These are phyloP conservation scores for Mucor saturninus DNA, from an alignment of 371 early-diverging fungal genomes.

Conservation along the genomic window DNA sequence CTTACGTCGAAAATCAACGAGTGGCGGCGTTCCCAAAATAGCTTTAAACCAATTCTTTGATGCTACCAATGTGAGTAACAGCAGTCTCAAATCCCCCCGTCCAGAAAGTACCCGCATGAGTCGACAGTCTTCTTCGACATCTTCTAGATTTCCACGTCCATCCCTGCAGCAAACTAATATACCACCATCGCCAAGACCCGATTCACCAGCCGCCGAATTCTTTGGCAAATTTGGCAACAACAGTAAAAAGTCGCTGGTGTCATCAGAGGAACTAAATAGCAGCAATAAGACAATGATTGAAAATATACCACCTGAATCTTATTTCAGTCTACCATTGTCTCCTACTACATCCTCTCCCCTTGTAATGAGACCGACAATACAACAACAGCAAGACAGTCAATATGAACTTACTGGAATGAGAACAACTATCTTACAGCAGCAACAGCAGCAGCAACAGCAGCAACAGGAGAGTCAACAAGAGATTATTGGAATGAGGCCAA, in stretches of 20 bases:
- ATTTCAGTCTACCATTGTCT: slow-evolving; percentile 17
- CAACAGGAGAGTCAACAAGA: not conserved
- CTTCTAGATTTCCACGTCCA: slow-evolving; percentile 14
- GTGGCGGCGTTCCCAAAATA: slow-evolving; percentile 5
- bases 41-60: slow-evolving; percentile 18
- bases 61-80: not conserved
- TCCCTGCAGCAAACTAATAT: slow-evolving; percentile 15
- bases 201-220: slow-evolving; percentile 12
- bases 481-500: not conserved
- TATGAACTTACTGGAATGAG: not conserved
- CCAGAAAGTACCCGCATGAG: slow-evolving; percentile 16
- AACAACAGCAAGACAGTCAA: not conserved
- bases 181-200: slow-evolving; percentile 21
- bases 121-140: slow-evolving; percentile 23
- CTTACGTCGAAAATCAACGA: slow-evolving; percentile 36
- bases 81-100: slow-evolving; percentile 9
- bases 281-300: slow-evolving; percentile 30
- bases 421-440: not conserved
- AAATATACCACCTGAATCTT: slow-evolving; percentile 15
- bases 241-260: slow-evolving; percentile 13
- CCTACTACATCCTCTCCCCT: slow-evolving; percentile 13
- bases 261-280: slow-evolving; percentile 6
- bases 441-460: not conserved
- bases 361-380: not conserved
- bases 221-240: not conserved